Base-by-base conservation (phyloP, 2,329 filamentous ascomycete genomes). In the Hypoxylon sp. region DNA sequence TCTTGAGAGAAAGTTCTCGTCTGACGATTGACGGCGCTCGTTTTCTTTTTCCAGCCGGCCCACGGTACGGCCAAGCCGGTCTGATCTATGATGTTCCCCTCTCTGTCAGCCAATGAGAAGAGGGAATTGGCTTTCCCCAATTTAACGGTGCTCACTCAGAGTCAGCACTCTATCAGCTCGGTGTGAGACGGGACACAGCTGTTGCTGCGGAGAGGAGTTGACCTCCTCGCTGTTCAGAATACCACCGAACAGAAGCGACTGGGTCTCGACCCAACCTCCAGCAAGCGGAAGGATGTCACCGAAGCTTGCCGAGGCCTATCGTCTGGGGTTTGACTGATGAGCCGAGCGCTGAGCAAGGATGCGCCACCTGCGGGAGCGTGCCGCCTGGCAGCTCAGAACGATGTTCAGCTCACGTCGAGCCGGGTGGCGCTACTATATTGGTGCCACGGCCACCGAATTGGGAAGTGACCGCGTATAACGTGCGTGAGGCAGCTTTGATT, bases 291-390 rank as follows among this genome's bases (percentile, higher is more conserved):
- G 9, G 10, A 48, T 31, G 42, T 11, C 40, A 49, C 48, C 37
- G 17, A 29, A 11, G 38, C 27, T 17, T 26, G 17, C 24, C 37
- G 17, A 29, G 15, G 38, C 27, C 21, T 26, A 21, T 33, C 37
- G 17, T 37, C 42, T 43, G n/a, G 26, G 41, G 20, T 57, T 31
- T n/a, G 15, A 38, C 23, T 20, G 29, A 40, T 15, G 3, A 49
- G 27, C 42, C 17, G 18, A 27, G 26, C 43, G 33, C 26, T 24
- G 27, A 20, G 18, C 41, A 54, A 11, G 31, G 9, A 13, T 20
- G 21, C 29, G 50, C 55, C 45, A 29, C 37, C 29, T 58, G 29
- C 48, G 45, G 55, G 38, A 58, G 13, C 41, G 41, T 49, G 18
- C 45, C 49, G 45, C n/a, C n/a, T n/a, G n/a, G n/a, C n/a, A n/a